Percentiles rank a stretch among this genome's conserved stretches.
These are phyloP conservation scores for Phialophora macrospora DNA, from an alignment of 2,329 filamentous ascomycete genomes.

Conservation along the genomic window DNA sequence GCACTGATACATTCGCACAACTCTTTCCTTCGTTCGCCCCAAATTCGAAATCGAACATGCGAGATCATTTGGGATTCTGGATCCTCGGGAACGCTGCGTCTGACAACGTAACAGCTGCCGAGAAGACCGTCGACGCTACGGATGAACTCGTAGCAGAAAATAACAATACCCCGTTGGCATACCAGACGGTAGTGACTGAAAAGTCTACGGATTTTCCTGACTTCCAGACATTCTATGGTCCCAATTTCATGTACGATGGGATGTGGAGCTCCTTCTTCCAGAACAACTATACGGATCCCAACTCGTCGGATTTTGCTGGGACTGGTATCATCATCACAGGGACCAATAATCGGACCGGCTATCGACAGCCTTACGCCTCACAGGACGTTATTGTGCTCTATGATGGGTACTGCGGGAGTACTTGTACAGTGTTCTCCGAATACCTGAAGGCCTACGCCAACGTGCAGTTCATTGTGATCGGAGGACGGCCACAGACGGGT, in stretches of 20 bases:
- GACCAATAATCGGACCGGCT: slow-evolving; percentile 55
- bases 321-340: slow-evolving; percentile 52
- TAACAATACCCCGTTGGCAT: slow-evolving; percentile 42
- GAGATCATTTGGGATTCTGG: slow-evolving; percentile 50
- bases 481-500: slow-evolving; percentile 60
- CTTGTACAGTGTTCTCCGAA: slow-evolving; percentile 63
- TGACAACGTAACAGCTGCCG: slow-evolving; percentile 29
- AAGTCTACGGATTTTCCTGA: slow-evolving; percentile 46
- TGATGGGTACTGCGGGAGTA: slow-evolving; percentile 64
- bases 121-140: slow-evolving; percentile 35
- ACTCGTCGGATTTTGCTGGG: slow-evolving; percentile 42
- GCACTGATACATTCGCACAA: slow-evolving; percentile 59
- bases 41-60: slow-evolving; percentile 55
- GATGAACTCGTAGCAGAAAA: slow-evolving; percentile 44
- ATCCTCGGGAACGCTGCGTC: slow-evolving; percentile 43
- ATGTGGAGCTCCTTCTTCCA: slow-evolving; percentile 63
- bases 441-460: slow-evolving; percentile 59
- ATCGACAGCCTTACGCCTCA: slow-evolving; percentile 58
- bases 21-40: slow-evolving; percentile 56
- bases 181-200: slow-evolving; percentile 42
- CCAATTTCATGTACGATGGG: slow-evolving; percentile 53
- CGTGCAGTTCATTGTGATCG: slow-evolving; percentile 63
- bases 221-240: slow-evolving; percentile 52
- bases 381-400: slow-evolving; percentile 56
- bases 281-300: slow-evolving; percentile 55